Percentiles rank a stretch among this genome's conserved stretches.
phyloP scores from a whole-genome alignment of 2,329 filamentous ascomycete species.

The Botryotinia calthae region DNA sequence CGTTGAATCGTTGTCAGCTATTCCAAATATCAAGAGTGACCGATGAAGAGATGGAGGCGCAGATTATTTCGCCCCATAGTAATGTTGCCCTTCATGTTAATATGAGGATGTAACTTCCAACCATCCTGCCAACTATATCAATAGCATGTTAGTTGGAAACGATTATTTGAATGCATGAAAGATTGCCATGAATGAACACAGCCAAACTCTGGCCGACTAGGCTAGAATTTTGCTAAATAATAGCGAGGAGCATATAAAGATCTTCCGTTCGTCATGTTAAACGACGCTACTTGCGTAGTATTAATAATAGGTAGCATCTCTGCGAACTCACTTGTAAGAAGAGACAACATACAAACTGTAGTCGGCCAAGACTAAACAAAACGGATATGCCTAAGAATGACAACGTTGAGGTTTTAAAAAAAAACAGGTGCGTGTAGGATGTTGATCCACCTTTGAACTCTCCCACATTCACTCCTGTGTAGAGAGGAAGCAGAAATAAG shows the following conservation, averaged over 20 bases:
- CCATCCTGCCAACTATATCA: neutral
- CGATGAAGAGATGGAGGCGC: neutral
- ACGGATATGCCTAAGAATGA: neutral
- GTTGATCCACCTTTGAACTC: neutral
- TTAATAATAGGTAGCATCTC: neutral
- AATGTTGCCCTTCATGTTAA: neutral
- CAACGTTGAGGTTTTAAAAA: neutral
- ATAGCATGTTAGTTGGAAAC: neutral
- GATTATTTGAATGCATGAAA: neutral
- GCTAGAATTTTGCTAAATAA: neutral
- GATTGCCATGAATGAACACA: neutral
- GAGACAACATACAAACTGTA: neutral
- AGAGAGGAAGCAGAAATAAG: neutral
- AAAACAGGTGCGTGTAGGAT: neutral
- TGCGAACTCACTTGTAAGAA: neutral
- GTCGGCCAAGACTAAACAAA: neutral
- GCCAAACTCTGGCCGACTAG: neutral
- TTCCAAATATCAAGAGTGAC: neutral
- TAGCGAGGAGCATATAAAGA: neutral
- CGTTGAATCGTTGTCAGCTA: neutral
- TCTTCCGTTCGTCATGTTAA: neutral
- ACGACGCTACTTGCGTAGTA: neutral
- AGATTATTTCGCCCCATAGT: neutral
- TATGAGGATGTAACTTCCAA: neutral
- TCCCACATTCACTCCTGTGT: too few relatives aligned